Evolutionary conservation across 495 filamentous ascomycete genomes (phyloP), one percentile per base, ranked within the genome.

Genomic region (Podospora fimiseda): DNA sequence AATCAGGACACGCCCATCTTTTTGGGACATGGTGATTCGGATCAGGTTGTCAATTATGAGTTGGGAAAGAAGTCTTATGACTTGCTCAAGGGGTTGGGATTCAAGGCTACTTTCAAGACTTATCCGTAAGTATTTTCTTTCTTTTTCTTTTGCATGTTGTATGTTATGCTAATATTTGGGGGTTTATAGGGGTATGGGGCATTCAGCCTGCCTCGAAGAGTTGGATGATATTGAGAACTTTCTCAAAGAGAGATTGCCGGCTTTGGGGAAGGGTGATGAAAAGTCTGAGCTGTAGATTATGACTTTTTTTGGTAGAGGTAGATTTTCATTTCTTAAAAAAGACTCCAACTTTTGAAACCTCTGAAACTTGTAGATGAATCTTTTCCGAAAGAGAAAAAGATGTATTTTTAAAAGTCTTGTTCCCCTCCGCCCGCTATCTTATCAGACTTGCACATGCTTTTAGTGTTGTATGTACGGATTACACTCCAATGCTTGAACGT

Each of bases 1-100:
- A 96, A 95, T 67, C 82, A 86, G 68, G 71, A 84, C 3, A 96
- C 90, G 2, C 85, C 85, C 1, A 83, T 96, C 46, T 94, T 94
- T 69, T 82, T 95, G 78, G 90, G 80, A 8, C 92, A 98, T 57
- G 92, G 92, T 14, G 75, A 81, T 53, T 68, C 66, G 1, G 93
- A 98, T 70, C 70, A 67, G 9, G 70, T 94, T 15, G 87, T 98
- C 1, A 77, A 74, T 54, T 74, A 78, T 24, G 62, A 74, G 30
- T 88, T 87, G 69, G 93, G 91, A 7, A 61, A 80, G 64, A 64
- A 67, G 62, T 88, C 87, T 1, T 78, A 75, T 7, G 70, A 88
- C 7, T 48, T 69, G 49, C 63, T 96, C 46, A 82, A 81, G 66
- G 76, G 79, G 9, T 58, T 81, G 68, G 88, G 86, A 0, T 81